phyloP scores from a whole-genome alignment of 176 grass and related monocot species.

The Phragmites australis region DNA sequence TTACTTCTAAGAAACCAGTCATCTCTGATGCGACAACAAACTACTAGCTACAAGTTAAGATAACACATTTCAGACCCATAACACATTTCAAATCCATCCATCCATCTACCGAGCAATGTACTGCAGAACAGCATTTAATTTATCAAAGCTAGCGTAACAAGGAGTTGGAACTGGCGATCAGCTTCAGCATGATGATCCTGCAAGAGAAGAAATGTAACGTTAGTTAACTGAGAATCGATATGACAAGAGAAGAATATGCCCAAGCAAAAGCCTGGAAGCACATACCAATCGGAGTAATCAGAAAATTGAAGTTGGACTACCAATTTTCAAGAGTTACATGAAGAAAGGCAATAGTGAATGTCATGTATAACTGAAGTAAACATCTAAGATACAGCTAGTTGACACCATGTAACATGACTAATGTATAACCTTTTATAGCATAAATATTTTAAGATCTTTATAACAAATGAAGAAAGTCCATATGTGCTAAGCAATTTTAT shows the following conservation, averaged over 20 bases:
- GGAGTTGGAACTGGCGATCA: no score
- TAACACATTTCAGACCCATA: no score
- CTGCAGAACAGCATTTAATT: no score
- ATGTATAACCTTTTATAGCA: neutral
- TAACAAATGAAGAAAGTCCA: neutral
- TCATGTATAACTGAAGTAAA: neutral
- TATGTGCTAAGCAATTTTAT: neutral
- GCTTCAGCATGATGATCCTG: no score
- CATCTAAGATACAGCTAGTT: neutral
- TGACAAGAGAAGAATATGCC: conserved; percentile 57
- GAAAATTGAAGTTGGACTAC: neutral
- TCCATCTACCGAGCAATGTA: no score
- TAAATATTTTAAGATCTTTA: neutral
- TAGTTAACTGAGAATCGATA: no score
- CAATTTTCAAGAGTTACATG: neutral
- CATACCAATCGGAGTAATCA: conserved; percentile 32
- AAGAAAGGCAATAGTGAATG: neutral
- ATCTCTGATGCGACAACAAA: no score
- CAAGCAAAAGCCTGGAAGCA: conserved; percentile 83
- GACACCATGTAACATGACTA: neutral
- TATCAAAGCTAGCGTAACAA: no score
- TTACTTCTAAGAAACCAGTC: no score
- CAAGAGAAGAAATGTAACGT: no score
- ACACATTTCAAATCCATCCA: no score
- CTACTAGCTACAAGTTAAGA: no score